A percentile compares a stretch with the other conserved stretches of the same genome.
Conservation (phyloP, 2,329 filamentous ascomycete genomes). For the Dryadomyces quercus-mongolicae region DNA sequence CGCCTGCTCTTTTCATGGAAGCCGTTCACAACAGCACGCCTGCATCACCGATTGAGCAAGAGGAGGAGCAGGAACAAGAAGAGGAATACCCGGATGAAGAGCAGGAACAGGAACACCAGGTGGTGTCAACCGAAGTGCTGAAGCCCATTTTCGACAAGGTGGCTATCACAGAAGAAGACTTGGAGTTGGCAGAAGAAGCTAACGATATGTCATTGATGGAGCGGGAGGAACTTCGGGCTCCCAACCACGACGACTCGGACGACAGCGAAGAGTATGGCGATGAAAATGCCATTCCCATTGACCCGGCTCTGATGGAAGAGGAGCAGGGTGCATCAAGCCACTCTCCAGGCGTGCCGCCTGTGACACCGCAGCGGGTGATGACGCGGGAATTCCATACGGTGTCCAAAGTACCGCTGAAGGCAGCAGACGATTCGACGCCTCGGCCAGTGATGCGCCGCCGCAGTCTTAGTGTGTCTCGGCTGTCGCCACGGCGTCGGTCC, state of each 20-base stretch:
- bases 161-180: slow-evolving; percentile 40
- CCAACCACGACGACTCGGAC: slow-evolving; percentile 42
- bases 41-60: not conserved
- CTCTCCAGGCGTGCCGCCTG: slow-evolving; percentile 24
- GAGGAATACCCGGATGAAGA: slow-evolving; percentile 4
- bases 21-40: not conserved
- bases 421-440: slow-evolving; percentile 46
- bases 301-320: slow-evolving; percentile 29
- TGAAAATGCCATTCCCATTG: slow-evolving; percentile 49
- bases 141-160: slow-evolving; percentile 31
- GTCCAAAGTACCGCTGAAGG: slow-evolving; percentile 65
- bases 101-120: not conserved
- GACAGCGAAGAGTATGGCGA: slow-evolving; percentile 55
- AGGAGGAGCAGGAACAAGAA: slow-evolving; percentile 13
- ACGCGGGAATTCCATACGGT: slow-evolving; percentile 56
- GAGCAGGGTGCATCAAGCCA: slow-evolving; percentile 7
- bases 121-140: slow-evolving; percentile 14
- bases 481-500: slow-evolving; percentile 23
- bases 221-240: slow-evolving; percentile 24
- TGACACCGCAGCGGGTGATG: slow-evolving; percentile 44
- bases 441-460: slow-evolving; percentile 32
- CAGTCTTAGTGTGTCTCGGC: slow-evolving; percentile 37
- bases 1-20: not conserved
- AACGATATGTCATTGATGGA: slow-evolving; percentile 47
- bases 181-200: slow-evolving; percentile 45